phyloP scores from a whole-genome alignment of 1,139 yeast genomes.

The Kurtzmaniella quercitrusa region DNA sequence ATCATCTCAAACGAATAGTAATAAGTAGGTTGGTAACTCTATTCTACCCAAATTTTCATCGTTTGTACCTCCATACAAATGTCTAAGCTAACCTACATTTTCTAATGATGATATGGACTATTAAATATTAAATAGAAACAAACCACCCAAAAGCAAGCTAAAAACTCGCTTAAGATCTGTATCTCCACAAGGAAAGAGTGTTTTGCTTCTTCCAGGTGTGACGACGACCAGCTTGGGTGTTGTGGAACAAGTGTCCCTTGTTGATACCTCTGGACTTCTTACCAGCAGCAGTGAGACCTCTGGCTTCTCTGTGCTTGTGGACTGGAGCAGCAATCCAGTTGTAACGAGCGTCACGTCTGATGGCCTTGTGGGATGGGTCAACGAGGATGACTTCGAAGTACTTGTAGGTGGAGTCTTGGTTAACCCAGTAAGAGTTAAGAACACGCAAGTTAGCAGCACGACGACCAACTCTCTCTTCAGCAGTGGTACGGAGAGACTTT shows the following conservation, averaged over 20 bases:
- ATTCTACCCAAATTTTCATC: too few relatives aligned
- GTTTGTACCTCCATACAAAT: not conserved
- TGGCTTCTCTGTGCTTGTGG: constrained; percentile 99
- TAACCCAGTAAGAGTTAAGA: constrained; percentile 99
- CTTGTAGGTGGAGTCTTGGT: constrained; percentile 99
- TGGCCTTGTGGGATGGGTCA: constrained; percentile 98
- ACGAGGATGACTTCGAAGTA: constrained; percentile 96
- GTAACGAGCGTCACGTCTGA: constrained; percentile 98
- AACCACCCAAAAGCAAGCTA: constrained; percentile 6
- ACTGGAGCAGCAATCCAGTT: constrained; percentile 99
- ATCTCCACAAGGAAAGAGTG: constrained; percentile 99
- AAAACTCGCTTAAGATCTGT: constrained; percentile 71
- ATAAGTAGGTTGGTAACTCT: too few relatives aligned
- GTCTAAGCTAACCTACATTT: not conserved
- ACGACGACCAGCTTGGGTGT: constrained; percentile 97
- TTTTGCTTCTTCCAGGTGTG: constrained; percentile 99
- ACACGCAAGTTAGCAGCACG: constrained; percentile 99
- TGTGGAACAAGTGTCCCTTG: constrained; percentile 99
- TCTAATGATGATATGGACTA: not conserved
- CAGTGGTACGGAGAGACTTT: constrained; percentile 95
- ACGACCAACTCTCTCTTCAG: constrained; percentile 99
- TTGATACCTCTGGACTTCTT: constrained; percentile 99
- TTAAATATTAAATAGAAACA: constrained; percentile 2
- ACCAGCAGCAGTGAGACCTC: constrained; percentile 98
- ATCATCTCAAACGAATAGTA: too few relatives aligned